Base-by-base conservation (phyloP, 805 yeast genomes). In the Saccharomycopsis schoenii region DNA sequence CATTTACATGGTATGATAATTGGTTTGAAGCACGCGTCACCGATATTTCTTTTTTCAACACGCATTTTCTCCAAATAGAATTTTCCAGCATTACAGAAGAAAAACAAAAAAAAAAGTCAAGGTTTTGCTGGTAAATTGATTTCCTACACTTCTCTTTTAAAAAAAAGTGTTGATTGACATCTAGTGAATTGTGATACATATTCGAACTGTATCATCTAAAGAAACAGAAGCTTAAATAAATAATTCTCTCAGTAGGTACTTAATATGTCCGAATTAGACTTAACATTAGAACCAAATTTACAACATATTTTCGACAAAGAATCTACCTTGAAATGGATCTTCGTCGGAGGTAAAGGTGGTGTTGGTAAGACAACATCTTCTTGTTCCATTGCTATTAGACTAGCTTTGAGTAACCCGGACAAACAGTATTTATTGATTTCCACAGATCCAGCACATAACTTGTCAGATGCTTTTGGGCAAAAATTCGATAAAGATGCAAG, bases 271-370 rank as follows among this genome's bases (percentile, higher is more conserved):
- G 65, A 60, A 19, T 21, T 62, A 21, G 65, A 62, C 55, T 79
- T 84, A 62, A 81, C 80, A 64, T 80, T 84, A 42, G 93, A 86
- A 66, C 90, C 93, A 65, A 84, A 86, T 51, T 78, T 88, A 66
- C 82, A 83, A 67, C 84, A 88, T 17, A 75, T 88, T 59, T 76
- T 88, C 59, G 66, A 74, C 36, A 84, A 81, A 64, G 89, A 86
- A 34, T 74, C 83, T 50, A 74, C 87, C 12, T 81, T 94, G 70
- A 89, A 88, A 70, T 94, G 99, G 99, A 86, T 94, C 65, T 94
- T 94, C 70, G 98, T 93, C 54, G 99, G 99, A 66, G 99, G 99
- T 67, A 94, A 94, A 78, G 99, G 99, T 73, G 99, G 99, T 75
- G 99, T 94, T 36, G 99, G 99, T 69, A 94, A 94, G 73, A 94